A percentile compares a stretch with the other conserved stretches of the same genome.
These are phyloP conservation scores for Yamadazyma nakazawae DNA, from an alignment of 805 yeast genomes.

Conservation along the genomic window DNA sequence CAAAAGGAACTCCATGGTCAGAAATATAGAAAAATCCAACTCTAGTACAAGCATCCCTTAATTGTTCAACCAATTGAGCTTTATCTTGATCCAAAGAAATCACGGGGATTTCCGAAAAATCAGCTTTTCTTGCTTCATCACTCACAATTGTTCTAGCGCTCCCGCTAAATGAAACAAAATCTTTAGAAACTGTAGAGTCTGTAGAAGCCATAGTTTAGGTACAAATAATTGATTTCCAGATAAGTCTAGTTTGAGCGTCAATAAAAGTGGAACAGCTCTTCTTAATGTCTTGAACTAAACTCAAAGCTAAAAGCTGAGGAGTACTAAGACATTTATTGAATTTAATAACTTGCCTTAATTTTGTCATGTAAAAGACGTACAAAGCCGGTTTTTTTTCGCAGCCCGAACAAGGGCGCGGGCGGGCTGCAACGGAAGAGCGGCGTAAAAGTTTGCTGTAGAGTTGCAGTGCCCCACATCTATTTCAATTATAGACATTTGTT, in stretches of 20 bases:
- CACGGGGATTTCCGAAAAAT: constrained; percentile 13
- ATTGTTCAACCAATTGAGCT: constrained; percentile 1
- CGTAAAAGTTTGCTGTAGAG: no score
- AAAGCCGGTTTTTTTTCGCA: not conserved
- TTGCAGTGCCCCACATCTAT: no score
- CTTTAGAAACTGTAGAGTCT: not conserved
- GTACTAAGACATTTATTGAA: no score
- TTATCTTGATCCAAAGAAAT: constrained; percentile 8
- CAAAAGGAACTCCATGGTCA: constrained; percentile 10
- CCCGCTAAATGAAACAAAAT: constrained; percentile 12
- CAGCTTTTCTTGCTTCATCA: constrained; percentile 12
- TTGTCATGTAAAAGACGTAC: no score
- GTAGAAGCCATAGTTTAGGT: not conserved
- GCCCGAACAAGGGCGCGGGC: not conserved
- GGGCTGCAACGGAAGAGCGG: not conserved
- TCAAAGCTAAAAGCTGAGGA: no score
- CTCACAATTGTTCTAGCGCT: constrained; percentile 3
- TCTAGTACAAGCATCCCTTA: constrained; percentile 12
- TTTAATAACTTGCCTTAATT: no score
- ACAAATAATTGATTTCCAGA: no score
- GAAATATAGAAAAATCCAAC: constrained; percentile 13
- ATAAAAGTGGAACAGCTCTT: no score
- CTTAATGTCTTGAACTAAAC: no score
- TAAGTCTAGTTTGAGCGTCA: no score
- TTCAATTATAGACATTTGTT: no score